Percentiles rank a stretch among this genome's conserved stretches.
phyloP scores from a whole-genome alignment of 1,284 basidiomycete genomes.

The Rhizopogon parksii region DNA sequence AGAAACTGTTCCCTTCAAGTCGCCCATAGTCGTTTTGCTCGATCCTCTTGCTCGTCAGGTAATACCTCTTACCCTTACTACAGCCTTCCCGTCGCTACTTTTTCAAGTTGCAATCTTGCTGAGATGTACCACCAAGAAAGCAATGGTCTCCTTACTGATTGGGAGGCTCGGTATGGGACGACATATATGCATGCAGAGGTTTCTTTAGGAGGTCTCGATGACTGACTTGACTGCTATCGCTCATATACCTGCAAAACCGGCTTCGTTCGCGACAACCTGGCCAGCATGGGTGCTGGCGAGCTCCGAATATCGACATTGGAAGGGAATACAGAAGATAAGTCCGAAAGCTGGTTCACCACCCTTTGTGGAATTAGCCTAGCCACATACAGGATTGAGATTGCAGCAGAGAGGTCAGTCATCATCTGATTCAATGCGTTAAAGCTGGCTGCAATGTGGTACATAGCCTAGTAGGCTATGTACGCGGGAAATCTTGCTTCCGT shows the following conservation, averaged over 20 bases:
- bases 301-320: conserved; percentile 46
- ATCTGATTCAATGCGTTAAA: conserved; percentile 6
- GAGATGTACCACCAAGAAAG: conserved; percentile 55
- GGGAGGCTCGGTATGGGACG: conserved; percentile 42
- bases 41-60: conserved; percentile 28
- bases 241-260: conserved; percentile 61
- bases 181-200: conserved; percentile 50
- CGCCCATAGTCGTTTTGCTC: conserved; percentile 12
- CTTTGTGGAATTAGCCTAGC: not conserved
- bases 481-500: not conserved
- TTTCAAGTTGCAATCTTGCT: conserved; percentile 42
- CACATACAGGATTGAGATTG: conserved; percentile 3
- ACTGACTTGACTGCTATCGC: conserved; percentile 54
- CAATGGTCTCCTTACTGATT: conserved; percentile 41
- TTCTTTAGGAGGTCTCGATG: conserved; percentile 49
- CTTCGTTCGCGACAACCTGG: conserved; percentile 51
- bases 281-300: conserved; percentile 44
- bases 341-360: conserved; percentile 8
- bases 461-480: not conserved
- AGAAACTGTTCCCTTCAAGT: no score
- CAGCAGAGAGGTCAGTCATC: conserved; percentile 32
- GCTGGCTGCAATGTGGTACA: not conserved
- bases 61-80: conserved; percentile 23
- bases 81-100: conserved; percentile 38
- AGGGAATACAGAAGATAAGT: conserved; percentile 45